A percentile compares a stretch with the other conserved stretches of the same genome.
These are phyloP conservation scores for Leccinum huronense DNA, from an alignment of 1,284 basidiomycete species.

Conservation along the genomic window DNA sequence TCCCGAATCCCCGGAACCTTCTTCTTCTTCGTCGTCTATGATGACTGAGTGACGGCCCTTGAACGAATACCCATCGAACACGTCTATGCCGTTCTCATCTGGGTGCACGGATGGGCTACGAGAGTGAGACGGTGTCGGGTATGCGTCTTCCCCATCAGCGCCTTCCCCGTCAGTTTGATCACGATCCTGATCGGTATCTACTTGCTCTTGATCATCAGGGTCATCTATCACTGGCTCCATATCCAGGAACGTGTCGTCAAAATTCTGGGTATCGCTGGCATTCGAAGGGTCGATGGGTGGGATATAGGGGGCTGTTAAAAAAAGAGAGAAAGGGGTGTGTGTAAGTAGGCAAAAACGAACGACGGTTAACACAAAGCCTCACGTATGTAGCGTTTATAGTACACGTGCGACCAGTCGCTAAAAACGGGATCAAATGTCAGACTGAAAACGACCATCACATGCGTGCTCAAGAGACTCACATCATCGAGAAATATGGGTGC, in stretches of 20 bases:
- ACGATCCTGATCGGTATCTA: slow-evolving; percentile 65
- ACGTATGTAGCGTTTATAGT: slow-evolving; percentile 93
- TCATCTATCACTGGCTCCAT: slow-evolving; percentile 88
- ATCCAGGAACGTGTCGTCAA: slow-evolving; percentile 95
- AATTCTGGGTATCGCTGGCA: slow-evolving; percentile 95
- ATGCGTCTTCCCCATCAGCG: slow-evolving; percentile 70
- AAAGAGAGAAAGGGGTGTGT: slow-evolving; percentile 10
- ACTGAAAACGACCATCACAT: slow-evolving; percentile 14
- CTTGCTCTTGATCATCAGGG: slow-evolving; percentile 53
- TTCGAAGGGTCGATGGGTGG: slow-evolving; percentile 91
- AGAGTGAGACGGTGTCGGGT: slow-evolving; percentile 68
- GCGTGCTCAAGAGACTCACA: slow-evolving; percentile 53
- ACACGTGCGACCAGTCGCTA: slow-evolving; percentile 92
- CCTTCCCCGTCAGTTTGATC: slow-evolving; percentile 64
- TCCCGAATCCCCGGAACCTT: slow-evolving; percentile 46
- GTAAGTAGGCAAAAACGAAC: slow-evolving; percentile 17
- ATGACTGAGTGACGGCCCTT: slow-evolving; percentile 79
- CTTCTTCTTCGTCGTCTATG: slow-evolving; percentile 59
- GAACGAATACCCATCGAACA: slow-evolving; percentile 88
- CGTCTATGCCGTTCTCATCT: slow-evolving; percentile 52
- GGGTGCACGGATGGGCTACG: slow-evolving; percentile 66
- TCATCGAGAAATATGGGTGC: slow-evolving; percentile 95
- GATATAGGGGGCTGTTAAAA: slow-evolving; percentile 83
- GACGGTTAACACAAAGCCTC: slow-evolving; percentile 32
- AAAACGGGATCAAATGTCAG: slow-evolving; percentile 15